Conservation (phyloP, 2,329 filamentous ascomycete genomes). For the Arthrinium puccinioides region DNA sequence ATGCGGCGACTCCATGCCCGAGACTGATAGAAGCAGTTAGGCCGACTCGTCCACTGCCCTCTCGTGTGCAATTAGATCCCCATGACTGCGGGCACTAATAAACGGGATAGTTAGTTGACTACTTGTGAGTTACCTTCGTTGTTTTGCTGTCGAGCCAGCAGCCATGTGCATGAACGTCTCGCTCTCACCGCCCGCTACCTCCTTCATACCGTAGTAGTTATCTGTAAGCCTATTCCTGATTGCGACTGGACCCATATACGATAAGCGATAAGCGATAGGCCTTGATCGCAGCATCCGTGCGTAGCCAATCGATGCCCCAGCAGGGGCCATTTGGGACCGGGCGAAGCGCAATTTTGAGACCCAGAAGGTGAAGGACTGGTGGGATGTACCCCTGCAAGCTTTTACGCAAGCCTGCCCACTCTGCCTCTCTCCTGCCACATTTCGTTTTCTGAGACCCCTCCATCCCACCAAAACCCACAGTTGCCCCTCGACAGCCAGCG, state of each 20-base stretch:
- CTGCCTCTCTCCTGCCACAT: not conserved
- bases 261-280: slow-evolving; percentile 1
- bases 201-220: no score
- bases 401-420: not conserved
- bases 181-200: slow-evolving; percentile 2
- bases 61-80: no score
- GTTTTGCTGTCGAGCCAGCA: no score
- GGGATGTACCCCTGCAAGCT: slow-evolving; percentile 3
- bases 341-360: not conserved
- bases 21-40: no score
- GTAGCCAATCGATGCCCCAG: not conserved
- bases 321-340: not conserved
- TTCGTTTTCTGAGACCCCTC: slow-evolving; percentile 1
- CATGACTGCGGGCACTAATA: no score
- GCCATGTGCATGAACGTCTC: slow-evolving; percentile 4
- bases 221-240: no score
- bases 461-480: slow-evolving; percentile 3
- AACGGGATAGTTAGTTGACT: no score
- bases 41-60: no score
- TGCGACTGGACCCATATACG: no score
- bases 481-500: slow-evolving; percentile 1
- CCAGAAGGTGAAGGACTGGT: not conserved
- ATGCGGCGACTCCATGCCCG: no score
- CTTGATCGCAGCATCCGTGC: not conserved
- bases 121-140: no score